Evolutionary conservation across 805 yeast species (phyloP).

Genomic region (Phaffomyces opuntiae): DNA sequence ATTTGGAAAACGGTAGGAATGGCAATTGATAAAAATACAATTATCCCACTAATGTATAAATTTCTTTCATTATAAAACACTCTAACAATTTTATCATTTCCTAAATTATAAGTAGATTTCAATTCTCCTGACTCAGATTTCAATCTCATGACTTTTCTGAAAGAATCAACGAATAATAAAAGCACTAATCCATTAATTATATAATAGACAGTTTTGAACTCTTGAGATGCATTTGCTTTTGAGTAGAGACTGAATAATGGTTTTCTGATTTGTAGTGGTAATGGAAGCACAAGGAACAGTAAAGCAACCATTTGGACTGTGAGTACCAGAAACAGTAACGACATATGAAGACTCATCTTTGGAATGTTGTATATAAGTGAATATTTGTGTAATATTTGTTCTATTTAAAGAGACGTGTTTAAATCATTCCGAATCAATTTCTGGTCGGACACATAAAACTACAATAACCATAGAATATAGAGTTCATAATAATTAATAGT

Average conservation of each 20-base stretch:
- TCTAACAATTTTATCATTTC: slow-evolving; percentile 48
- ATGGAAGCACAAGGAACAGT: slow-evolving; percentile 44
- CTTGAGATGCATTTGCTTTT: slow-evolving; percentile 28
- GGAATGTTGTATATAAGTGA: background rate
- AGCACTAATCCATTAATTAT: slow-evolving; percentile 38
- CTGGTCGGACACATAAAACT: too few species aligned
- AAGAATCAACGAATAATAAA: slow-evolving; percentile 48
- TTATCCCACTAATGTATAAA: slow-evolving; percentile 56
- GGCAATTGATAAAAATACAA: slow-evolving; percentile 46
- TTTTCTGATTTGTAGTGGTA: slow-evolving; percentile 42
- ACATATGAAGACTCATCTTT: slow-evolving; percentile 20
- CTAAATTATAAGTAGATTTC: slow-evolving; percentile 21
- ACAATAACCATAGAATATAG: too few species aligned
- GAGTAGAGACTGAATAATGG: slow-evolving; percentile 33
- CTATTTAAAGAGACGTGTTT: too few species aligned
- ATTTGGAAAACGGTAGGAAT: slow-evolving; percentile 48
- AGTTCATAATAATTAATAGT: too few species aligned
- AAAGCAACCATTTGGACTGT: slow-evolving; percentile 45
- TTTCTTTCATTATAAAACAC: slow-evolving; percentile 61
- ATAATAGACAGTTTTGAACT: slow-evolving; percentile 37
- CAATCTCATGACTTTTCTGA: slow-evolving; percentile 34
- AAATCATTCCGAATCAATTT: too few species aligned
- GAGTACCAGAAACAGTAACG: slow-evolving; percentile 37
- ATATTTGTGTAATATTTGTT: background rate
- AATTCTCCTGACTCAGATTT: slow-evolving; percentile 19